These are phyloP conservation scores for Grosmannia huntii DNA, from an alignment of 2,329 filamentous ascomycete genomes.

Conservation along the genomic window DNA sequence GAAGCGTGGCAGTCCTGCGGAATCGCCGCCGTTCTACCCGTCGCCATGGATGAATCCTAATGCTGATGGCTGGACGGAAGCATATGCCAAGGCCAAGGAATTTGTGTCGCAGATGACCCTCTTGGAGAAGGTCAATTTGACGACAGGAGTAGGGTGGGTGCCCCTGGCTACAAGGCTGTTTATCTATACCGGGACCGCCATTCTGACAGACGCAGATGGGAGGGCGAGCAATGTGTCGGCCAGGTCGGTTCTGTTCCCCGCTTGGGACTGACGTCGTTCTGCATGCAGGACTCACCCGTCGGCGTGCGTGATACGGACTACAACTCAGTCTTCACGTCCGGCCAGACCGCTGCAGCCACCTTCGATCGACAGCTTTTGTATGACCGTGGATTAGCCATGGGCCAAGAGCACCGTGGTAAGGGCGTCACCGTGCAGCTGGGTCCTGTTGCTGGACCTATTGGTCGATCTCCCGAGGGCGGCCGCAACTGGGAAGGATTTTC, in stretches of 20 bases:
- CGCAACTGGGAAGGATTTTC: conserved; percentile 61
- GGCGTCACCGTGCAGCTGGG: conserved; percentile 63
- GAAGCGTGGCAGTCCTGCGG: conserved; percentile 19
- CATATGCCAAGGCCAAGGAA: conserved; percentile 60
- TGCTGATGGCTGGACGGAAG: conserved; percentile 59
- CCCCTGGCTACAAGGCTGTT: neutral
- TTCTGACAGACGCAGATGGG: conserved; percentile 32
- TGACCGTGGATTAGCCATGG: conserved; percentile 58
- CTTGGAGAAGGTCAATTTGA: conserved; percentile 86
- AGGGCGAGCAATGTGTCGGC: conserved; percentile 63
- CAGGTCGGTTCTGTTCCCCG: conserved; percentile 59
- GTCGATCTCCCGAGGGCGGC: conserved; percentile 53
- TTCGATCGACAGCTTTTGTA: conserved; percentile 66
- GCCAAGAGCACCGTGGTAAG: conserved; percentile 56
- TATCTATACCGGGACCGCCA: neutral
- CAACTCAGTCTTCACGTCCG: conserved; percentile 68
- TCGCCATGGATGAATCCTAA: conserved; percentile 74
- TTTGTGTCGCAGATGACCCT: conserved; percentile 79
- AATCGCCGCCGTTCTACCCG: conserved; percentile 57
- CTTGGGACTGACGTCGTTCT: conserved; percentile 59
- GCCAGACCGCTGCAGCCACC: conserved; percentile 69
- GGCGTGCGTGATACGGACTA: conserved; percentile 70
- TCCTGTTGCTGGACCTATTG: conserved; percentile 60
- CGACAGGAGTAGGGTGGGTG: conserved; percentile 71
- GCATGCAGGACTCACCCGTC: conserved; percentile 74